Base-by-base conservation (phyloP, 345 rosid species). In the Populus simonii region DNA sequence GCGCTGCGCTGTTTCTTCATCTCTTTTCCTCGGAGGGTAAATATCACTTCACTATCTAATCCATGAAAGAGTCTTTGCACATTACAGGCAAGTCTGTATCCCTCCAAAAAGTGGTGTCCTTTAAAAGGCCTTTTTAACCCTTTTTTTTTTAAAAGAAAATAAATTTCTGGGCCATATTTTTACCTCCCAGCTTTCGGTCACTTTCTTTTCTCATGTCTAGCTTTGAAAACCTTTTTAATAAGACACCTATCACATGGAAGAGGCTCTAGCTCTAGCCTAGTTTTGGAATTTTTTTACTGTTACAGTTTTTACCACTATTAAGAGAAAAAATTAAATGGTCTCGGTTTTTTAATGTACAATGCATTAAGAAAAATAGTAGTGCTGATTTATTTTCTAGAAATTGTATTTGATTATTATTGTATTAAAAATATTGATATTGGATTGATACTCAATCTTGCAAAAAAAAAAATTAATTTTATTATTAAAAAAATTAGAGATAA, bases 131-230 rank as follows among this genome's bases (percentile, higher is more conserved):
- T 51, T 55, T 55, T 36, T 18, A 10, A 15, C 7, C 38, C 10
- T n/a, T 36, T n/a, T 15, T 47, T n/a, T 33, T 33, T 33, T 33
- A 0, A 0, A 33, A 33, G 6, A 2, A 41, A 69, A 11, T 39
- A 23, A 41, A 22, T 11, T 12, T 41, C 4, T 23, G 35, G 55
- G 53, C 53, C 72, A 23, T 5, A 25, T 65, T 65, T 29, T 33
- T 33, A 33, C 7, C 68, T 4, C 36, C 18, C 2, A 18, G 69
- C 70, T 63, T 74, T 74, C 77, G 77, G 77, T 74, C 70, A 62
- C 77, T 63, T 74, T 74, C 18, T 61, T 71, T 13, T 33, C 9
- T 70, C n/a, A 7, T 67, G 11, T 35, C 0, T 35, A 41, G 7
- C 41, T 33, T 20, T 17, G 41, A 31, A 66, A 31, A 31, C 41